These are phyloP conservation scores for Arabidopsis suecica DNA, from an alignment of 345 rosid genomes.

Conservation along the genomic window DNA sequence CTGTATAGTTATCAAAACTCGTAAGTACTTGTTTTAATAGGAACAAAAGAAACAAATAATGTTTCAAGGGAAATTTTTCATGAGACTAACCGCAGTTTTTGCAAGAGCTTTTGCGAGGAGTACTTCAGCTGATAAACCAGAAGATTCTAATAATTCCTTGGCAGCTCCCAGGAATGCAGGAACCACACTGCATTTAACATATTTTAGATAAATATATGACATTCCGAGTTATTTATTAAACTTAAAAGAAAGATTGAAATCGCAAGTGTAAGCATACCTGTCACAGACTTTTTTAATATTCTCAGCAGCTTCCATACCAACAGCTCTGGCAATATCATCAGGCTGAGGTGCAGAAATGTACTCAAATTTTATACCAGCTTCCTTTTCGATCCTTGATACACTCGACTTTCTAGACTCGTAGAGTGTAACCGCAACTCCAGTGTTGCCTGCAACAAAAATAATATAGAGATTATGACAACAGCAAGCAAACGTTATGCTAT, in stretches of 20 bases:
- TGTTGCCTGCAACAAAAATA: conserved; percentile 61
- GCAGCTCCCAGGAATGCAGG: conserved; percentile 87
- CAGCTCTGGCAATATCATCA: conserved; percentile 82
- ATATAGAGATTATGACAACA: conserved; percentile 1
- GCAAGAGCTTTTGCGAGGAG: conserved; percentile 96
- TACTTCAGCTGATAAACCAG: conserved; percentile 81
- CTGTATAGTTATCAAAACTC: conserved; percentile 50
- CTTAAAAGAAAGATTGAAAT: background rate
- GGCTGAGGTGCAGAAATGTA: conserved; percentile 82
- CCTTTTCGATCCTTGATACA: conserved; percentile 73
- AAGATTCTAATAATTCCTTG: conserved; percentile 67
- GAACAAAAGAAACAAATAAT: background rate
- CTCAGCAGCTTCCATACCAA: conserved; percentile 79
- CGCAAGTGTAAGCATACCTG: conserved; percentile 57
- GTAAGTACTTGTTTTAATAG: background rate
- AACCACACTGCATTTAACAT: conserved; percentile 68
- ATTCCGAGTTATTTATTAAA: background rate
- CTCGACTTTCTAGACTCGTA: conserved; percentile 83
- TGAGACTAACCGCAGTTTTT: conserved; percentile 70
- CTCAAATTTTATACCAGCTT: conserved; percentile 94
- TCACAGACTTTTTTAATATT: conserved; percentile 77
- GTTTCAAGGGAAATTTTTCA: background rate
- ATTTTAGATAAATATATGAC: background rate
- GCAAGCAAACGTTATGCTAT: conserved; percentile 19
- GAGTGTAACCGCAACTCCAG: conserved; percentile 95